These are phyloP conservation scores for Leptomonas seymouri DNA, from an alignment of 208 protist species.

Conservation along the genomic window DNA sequence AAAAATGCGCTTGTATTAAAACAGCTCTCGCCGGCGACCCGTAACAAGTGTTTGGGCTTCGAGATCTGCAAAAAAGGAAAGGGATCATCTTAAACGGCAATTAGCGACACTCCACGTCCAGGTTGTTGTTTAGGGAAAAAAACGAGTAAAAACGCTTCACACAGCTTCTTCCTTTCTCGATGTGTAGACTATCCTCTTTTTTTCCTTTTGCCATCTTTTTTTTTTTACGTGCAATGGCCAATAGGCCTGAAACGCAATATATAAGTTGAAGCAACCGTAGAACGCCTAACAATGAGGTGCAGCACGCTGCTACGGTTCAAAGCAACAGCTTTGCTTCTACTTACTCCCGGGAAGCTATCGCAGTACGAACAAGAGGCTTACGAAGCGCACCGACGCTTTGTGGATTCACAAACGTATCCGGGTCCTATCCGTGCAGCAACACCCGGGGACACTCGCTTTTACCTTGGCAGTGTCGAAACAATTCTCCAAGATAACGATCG, in stretches of 20 bases:
- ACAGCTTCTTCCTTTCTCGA: too few relatives aligned
- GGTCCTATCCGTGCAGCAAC: conserved; percentile 78
- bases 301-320: conserved; percentile 5
- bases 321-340: conserved; percentile 15
- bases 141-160: too few relatives aligned
- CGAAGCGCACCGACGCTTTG: conserved; percentile 61
- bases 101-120: too few relatives aligned
- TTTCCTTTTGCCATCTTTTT: background rate
- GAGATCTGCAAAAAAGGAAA: too few relatives aligned
- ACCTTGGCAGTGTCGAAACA: conserved; percentile 68
- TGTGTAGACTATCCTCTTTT: too few relatives aligned
- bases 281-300: conserved; percentile 13
- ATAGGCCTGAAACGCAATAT: background rate
- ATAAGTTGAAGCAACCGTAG: background rate
- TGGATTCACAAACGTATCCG: conserved; percentile 72
- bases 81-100: too few relatives aligned
- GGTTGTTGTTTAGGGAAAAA: too few relatives aligned
- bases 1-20: too few relatives aligned
- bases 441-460: conserved; percentile 87
- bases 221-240: background rate
- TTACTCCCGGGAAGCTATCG: conserved; percentile 41
- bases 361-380: conserved; percentile 86
- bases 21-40: too few relatives aligned
- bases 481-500: conserved; percentile 82
- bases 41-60: too few relatives aligned